Conservation (phyloP, 2,329 filamentous ascomycete species). For the Gremmenia infestans region DNA sequence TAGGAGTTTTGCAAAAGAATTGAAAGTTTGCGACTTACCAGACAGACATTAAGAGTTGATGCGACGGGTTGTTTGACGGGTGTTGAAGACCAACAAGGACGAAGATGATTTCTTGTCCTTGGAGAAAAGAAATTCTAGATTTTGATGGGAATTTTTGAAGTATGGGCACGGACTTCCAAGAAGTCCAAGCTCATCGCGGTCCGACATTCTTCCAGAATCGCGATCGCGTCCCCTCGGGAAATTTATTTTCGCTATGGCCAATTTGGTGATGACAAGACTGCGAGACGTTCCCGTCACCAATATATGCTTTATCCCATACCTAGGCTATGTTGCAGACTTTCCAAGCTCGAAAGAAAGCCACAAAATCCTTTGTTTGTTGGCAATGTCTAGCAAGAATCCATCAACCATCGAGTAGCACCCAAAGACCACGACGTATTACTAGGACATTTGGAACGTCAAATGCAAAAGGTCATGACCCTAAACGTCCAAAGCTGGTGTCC, state of each 20-base stretch:
- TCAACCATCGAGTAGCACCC: not conserved
- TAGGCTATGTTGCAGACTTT: constrained; percentile 22
- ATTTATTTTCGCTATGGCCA: not conserved
- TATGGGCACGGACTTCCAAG: not conserved
- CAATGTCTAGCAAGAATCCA: constrained; percentile 21
- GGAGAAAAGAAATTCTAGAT: not conserved
- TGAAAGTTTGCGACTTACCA: not conserved
- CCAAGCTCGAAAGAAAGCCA: constrained; percentile 6
- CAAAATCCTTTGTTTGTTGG: constrained; percentile 22
- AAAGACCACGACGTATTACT: not conserved
- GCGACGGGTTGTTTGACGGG: not conserved
- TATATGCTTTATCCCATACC: too few species aligned
- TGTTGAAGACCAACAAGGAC: not conserved
- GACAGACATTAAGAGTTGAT: not conserved
- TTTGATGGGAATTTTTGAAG: not conserved
- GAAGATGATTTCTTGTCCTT: not conserved
- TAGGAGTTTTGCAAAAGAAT: not conserved
- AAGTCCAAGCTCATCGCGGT: not conserved
- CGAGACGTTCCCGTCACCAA: too few species aligned
- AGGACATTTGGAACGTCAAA: not conserved
- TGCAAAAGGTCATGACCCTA: not conserved
- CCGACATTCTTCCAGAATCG: not conserved
- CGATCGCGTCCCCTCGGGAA: constrained; percentile 8
- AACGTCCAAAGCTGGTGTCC: not conserved
- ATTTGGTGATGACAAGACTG: too few species aligned